Percentiles rank a stretch among this genome's conserved stretches.
phyloP scores from a whole-genome alignment of 139 green algal species.

The Chlorella sp. region DNA sequence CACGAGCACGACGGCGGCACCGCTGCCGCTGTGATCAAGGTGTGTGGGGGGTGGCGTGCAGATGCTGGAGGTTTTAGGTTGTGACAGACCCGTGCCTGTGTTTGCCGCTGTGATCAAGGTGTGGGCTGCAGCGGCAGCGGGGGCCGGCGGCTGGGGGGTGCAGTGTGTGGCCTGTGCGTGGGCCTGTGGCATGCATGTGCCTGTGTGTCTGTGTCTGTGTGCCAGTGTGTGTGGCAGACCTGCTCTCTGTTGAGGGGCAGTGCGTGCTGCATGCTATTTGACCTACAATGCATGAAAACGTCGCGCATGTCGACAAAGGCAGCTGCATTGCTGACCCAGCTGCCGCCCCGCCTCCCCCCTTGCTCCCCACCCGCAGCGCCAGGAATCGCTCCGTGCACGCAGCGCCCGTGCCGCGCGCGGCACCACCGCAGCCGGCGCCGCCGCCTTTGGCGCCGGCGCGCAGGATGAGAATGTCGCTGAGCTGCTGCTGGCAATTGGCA shows the following conservation, averaged over 20 bases:
- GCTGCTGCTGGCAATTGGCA: slow-evolving; percentile 44
- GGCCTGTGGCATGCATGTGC: no score
- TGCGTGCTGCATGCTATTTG: neutral
- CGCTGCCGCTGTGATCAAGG: slow-evolving; percentile 11
- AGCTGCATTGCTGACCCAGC: neutral
- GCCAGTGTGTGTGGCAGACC: no score
- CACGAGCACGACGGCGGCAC: neutral
- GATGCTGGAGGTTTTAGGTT: neutral
- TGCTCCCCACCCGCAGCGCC: neutral
- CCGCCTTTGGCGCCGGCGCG: no score
- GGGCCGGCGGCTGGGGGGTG: no score
- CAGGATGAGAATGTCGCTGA: slow-evolving; percentile 35
- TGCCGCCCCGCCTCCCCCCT: neutral
- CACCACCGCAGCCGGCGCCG: neutral
- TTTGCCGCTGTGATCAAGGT: neutral
- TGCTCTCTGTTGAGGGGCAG: neutral
- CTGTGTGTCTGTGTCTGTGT: no score
- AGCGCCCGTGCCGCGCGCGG: neutral
- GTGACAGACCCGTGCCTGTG: neutral
- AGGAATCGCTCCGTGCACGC: slow-evolving; percentile 10
- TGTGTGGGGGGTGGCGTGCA: neutral
- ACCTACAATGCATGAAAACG: no score
- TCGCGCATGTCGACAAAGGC: no score
- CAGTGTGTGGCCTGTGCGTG: no score
- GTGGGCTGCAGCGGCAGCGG: neutral